Evolutionary conservation across 2,329 filamentous ascomycete genomes (phyloP), one percentile per base, ranked within the genome.

Genomic region (Leptosphaerulina australis): DNA sequence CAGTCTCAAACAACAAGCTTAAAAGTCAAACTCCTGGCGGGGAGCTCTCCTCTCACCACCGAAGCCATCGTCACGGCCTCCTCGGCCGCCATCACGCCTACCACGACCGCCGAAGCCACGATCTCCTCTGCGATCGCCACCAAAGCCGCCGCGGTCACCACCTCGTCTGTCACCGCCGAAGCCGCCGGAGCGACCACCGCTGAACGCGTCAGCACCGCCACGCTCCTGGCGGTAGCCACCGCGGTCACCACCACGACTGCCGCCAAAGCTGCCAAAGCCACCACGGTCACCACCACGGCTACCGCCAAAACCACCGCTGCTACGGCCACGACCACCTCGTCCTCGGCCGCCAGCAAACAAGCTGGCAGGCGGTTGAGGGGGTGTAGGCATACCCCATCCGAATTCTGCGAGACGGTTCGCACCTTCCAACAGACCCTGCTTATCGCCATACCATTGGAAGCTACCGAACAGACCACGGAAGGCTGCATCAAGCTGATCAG

Each of bases 401-500:
- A 77, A 73, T 31, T 73, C 68, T 6, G 76, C 73, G 14, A 77
- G 64, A 38, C 73, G 63, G 55, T 80, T 79, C 21, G 80, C 69
- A 8, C 70, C 67, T 11, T 74, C 65, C n/a, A 81, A 54, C 8
- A 80, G 65, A 7, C 50, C 56, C 6, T 70, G 64, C 59, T 77
- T 77, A 49, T 74, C 62, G 71, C 65, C 26, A 41, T 73, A 66
- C 65, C 77, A 74, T 26, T 74, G 68, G 59, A 74, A 80, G 33
- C 75, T 75, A 44, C 85, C 84, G 33, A 89, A 79, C 35, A 83
- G 69, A 7, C 83, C 81, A 14, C 74, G 69, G 72, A 90, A 91
- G 0, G 79, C 76, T 2, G 74, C 71, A 10, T 62, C 62, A 48
- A 84, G 77, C 34, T 77, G 54, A 3, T 67, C 60, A 6, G 65